These are phyloP conservation scores for Candida maesae DNA, from an alignment of 805 yeast species.

Conservation along the genomic window DNA sequence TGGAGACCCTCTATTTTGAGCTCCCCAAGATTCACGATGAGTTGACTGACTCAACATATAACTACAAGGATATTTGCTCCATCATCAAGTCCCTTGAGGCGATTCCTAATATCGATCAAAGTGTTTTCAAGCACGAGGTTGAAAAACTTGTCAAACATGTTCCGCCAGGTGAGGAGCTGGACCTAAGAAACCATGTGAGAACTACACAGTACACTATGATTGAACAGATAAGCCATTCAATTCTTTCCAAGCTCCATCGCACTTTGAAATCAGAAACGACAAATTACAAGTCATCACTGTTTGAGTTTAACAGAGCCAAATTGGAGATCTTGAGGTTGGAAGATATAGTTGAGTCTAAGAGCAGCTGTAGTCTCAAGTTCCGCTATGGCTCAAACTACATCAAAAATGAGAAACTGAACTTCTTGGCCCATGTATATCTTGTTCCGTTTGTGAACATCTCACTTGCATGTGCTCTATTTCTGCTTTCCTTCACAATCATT, in stretches of 20 bases:
- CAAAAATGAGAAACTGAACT: constrained; percentile 40
- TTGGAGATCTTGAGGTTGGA: constrained; percentile 48
- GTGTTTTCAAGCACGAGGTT: constrained; percentile 18
- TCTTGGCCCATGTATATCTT: constrained; percentile 37
- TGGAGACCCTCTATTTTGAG: constrained; percentile 42
- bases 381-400: constrained; percentile 27
- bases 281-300: constrained; percentile 49
- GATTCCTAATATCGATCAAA: constrained; percentile 20
- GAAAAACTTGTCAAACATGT: constrained; percentile 6
- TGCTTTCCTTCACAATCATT: constrained; percentile 50
- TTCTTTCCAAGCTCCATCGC: constrained; percentile 48
- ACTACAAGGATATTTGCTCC: constrained; percentile 59
- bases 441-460: constrained; percentile 45
- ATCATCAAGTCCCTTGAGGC: constrained; percentile 48
- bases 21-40: constrained; percentile 58
- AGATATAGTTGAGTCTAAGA: constrained; percentile 48
- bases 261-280: constrained; percentile 50
- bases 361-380: constrained; percentile 29
- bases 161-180: constrained; percentile 17
- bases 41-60: constrained; percentile 58
- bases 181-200: constrained; percentile 24
- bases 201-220: constrained; percentile 22
- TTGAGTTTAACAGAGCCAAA: constrained; percentile 52
- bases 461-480: constrained; percentile 38
- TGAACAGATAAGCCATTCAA: constrained; percentile 32